These are phyloP conservation scores for Candida lessepsii DNA, from an alignment of 805 yeast species.

Conservation along the genomic window DNA sequence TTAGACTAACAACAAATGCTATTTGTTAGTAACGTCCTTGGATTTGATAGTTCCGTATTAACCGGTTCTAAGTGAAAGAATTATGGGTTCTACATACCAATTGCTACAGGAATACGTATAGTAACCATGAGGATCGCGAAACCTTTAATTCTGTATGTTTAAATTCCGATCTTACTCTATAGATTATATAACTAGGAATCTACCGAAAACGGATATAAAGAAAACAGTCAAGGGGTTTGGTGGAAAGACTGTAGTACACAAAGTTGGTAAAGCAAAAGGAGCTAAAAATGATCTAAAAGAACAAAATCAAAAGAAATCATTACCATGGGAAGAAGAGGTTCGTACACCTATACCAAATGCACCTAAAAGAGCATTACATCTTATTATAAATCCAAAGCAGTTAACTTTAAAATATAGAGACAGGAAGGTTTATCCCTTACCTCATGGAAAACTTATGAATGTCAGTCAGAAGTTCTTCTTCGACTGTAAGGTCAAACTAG, in stretches of 20 bases:
- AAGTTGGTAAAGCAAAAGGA: neutral
- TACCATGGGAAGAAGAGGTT: neutral
- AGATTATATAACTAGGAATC: constrained; percentile 1
- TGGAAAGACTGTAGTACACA: neutral
- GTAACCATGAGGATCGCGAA: constrained; percentile 15
- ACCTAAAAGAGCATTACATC: too few relatives aligned
- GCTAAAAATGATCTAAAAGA: too few relatives aligned
- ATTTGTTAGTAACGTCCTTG: constrained; percentile 12
- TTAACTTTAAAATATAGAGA: constrained; percentile 22
- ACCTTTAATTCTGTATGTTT: neutral
- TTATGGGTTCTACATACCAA: constrained; percentile 19
- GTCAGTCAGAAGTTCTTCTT: constrained; percentile 41
- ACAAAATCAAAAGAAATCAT: constrained; percentile 1
- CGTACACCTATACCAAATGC: too few relatives aligned
- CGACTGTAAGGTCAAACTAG: constrained; percentile 44
- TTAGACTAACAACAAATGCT: constrained; percentile 24
- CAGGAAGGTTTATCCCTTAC: constrained; percentile 14
- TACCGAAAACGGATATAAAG: neutral
- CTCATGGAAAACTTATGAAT: constrained; percentile 13
- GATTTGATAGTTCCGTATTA: neutral
- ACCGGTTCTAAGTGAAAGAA: neutral
- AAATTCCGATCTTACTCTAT: neutral
- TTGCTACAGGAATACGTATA: constrained; percentile 20
- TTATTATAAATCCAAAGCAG: constrained; percentile 23
- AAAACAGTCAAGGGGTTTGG: too few relatives aligned